Conservation (phyloP, 352 stramenopile genomes). For the Pythium aquatile region DNA sequence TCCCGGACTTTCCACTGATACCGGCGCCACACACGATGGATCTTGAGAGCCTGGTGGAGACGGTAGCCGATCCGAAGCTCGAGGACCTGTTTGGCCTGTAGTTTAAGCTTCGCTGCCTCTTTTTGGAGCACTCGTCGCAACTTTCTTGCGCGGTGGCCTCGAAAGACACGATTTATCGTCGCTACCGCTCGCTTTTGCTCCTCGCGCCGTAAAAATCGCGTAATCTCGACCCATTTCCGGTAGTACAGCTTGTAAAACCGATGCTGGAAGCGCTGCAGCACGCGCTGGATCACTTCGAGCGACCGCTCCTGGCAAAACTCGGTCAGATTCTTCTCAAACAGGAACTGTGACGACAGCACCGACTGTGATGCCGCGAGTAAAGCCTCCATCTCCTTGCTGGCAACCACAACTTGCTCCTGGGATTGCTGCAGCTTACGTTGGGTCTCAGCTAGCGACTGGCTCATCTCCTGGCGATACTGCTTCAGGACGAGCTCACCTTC, state of each 20-base stretch:
- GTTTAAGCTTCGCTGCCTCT: conserved; percentile 27
- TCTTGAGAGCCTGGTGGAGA: conserved; percentile 38
- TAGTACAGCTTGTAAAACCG: conserved; percentile 57
- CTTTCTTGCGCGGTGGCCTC: conserved; percentile 35
- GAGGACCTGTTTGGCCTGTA: conserved; percentile 36
- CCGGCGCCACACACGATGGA: conserved; percentile 51
- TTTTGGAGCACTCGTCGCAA: conserved; percentile 28
- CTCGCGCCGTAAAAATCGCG: conserved; percentile 24
- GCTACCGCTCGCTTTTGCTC: conserved; percentile 33
- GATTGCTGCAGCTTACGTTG: conserved; percentile 28
- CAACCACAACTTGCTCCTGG: conserved; percentile 22
- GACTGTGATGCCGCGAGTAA: conserved; percentile 35
- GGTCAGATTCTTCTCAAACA: conserved; percentile 59
- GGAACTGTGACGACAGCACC: conserved; percentile 47
- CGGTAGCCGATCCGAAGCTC: conserved; percentile 45
- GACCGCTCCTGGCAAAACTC: conserved; percentile 41
- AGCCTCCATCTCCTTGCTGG: conserved; percentile 26
- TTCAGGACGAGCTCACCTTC: not conserved
- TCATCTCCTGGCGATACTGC: conserved; percentile 25
- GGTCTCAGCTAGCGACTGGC: conserved; percentile 22
- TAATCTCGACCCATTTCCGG: conserved; percentile 30
- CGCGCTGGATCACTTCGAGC: conserved; percentile 39
- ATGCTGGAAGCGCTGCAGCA: conserved; percentile 48
- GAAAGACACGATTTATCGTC: conserved; percentile 42
- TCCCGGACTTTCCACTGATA: conserved; percentile 25